Base-by-base conservation (phyloP, 2,329 filamentous ascomycete species). In the Botrytis byssoidea region DNA sequence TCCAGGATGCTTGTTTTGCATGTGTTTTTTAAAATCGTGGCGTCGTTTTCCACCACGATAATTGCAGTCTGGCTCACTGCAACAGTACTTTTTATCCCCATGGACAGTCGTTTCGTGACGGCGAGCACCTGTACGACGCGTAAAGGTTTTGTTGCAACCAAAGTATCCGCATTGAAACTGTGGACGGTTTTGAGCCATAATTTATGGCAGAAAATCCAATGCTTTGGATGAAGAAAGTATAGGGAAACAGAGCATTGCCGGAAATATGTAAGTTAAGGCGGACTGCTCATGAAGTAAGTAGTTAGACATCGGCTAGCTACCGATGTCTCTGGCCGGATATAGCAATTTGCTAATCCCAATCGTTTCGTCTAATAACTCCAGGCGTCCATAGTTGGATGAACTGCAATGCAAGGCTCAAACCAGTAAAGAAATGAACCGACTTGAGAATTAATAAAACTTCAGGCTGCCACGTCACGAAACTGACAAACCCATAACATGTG, bases 121-220 rank as follows among this genome's bases (percentile, higher is more conserved):
- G 10, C 70, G 70, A 59, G 61, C 61, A 59, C 70, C 70, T 18
- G 70, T 72, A 20, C 55, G 64, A 68, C 70, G 70, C 25, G 70
- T 72, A 40, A 72, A 72, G 5, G 70, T 72, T 35, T 72, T 67
- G n/a, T 46, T 68, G 63, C 70, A 72, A 68, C 70, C 63, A 40
- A 60, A 35, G 32, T 72, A 72, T 57, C 63, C 63, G 29, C 70
- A 72, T 22, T 46, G 51, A 48, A 59, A 72, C 44, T 37, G 70
- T 16, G 70, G 46, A 46, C 40, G 48, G 37, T 22, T 57, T 25
- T 60, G 40, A 0, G 48, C 42, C 70, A 72, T 72, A n/a, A 16
- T 72, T 32, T 37, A 59, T 16, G n/a, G 29, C 8, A 29, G 22
- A 57, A 57, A 51, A 60, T n/a, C 70, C 63, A 44, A 72, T 51